Conservation (phyloP, 176 grass and related monocot species). For the Oryza glaberrima region DNA sequence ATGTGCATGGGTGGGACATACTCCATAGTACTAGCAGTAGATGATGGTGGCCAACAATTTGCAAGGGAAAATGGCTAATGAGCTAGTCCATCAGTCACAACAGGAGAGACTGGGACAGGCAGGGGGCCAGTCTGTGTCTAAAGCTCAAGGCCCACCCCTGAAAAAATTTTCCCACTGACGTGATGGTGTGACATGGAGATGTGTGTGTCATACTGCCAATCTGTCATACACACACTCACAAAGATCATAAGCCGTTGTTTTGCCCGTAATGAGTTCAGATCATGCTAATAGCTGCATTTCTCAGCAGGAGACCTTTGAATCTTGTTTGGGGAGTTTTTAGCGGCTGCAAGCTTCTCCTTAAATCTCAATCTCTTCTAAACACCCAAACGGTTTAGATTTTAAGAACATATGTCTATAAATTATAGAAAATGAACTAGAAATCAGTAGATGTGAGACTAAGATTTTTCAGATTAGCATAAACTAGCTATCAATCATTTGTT, state of each 20-base stretch:
- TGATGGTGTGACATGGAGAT: constrained; percentile 35
- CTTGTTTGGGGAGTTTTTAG: no score
- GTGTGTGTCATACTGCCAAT: constrained; percentile 35
- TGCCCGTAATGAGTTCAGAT: no score
- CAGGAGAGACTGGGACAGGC: constrained; percentile 20
- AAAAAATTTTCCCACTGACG: constrained; percentile 36
- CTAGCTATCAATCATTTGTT: no score
- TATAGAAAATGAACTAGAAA: no score
- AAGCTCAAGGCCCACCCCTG: constrained; percentile 30
- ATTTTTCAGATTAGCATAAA: no score
- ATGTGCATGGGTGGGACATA: no score
- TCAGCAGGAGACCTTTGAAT: neutral
- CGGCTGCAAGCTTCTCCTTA: no score
- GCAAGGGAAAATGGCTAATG: neutral
- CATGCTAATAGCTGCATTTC: neutral
- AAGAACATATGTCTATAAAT: no score
- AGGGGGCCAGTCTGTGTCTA: constrained; percentile 40
- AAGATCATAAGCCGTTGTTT: neutral
- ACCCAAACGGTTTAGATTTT: no score
- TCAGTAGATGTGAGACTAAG: no score
- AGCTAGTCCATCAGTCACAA: constrained; percentile 15
- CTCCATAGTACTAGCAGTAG: no score
- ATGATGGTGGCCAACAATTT: constrained; percentile 1
- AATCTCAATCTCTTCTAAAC: no score
- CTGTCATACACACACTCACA: neutral